Evolutionary conservation across 176 grass and related monocot species (phyloP).

Genomic region (Areca catechu): DNA sequence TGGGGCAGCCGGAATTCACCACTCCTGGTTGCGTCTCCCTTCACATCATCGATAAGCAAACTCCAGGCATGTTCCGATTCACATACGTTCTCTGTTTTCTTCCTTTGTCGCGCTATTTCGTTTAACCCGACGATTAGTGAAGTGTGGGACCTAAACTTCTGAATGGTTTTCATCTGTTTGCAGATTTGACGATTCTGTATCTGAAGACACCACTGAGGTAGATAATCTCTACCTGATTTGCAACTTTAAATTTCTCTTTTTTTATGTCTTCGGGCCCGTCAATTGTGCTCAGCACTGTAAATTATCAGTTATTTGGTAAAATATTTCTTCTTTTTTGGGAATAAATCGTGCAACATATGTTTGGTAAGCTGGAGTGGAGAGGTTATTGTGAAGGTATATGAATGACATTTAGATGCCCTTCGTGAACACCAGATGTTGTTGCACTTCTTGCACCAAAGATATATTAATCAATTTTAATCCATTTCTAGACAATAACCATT

Average conservation of each 20-base stretch:
- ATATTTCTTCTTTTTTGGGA: neutral
- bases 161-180: slow-evolving; percentile 14
- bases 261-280: too few relatives aligned
- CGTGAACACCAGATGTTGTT: too few relatives aligned
- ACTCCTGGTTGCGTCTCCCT: slow-evolving; percentile 61
- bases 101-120: neutral
- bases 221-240: neutral
- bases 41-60: slow-evolving; percentile 53
- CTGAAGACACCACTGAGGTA: slow-evolving; percentile 60
- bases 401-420: too few relatives aligned
- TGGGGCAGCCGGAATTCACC: slow-evolving; percentile 73
- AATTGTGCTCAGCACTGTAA: neutral
- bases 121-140: neutral
- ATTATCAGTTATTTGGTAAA: neutral
- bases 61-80: slow-evolving; percentile 23
- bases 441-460: too few relatives aligned
- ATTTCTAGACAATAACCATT: too few relatives aligned
- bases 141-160: slow-evolving; percentile 2
- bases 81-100: too few relatives aligned
- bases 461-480: too few relatives aligned
- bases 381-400: too few relatives aligned
- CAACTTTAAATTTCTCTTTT: neutral
- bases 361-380: neutral
- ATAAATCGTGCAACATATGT: neutral
- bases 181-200: slow-evolving; percentile 57